Evolutionary conservation across 352 stramenopile species (phyloP).

Genomic region (Phytophthora tubulina): DNA sequence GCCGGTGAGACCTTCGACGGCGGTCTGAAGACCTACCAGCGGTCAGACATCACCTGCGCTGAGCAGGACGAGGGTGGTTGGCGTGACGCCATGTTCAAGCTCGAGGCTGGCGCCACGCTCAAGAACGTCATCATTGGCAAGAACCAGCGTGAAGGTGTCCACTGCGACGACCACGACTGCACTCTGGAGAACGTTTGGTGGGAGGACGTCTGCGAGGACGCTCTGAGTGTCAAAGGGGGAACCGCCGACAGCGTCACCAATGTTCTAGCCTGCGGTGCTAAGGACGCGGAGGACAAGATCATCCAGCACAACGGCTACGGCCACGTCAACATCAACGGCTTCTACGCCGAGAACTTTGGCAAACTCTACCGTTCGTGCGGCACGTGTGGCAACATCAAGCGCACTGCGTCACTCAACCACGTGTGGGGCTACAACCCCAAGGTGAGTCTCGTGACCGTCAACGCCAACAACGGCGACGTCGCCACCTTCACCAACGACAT

Average conservation of each 20-base stretch:
- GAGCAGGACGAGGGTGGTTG: conserved; percentile 39
- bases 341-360: conserved; percentile 47
- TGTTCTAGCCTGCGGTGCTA: conserved; percentile 40
- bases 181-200: conserved; percentile 49
- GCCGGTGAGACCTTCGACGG: conserved; percentile 45
- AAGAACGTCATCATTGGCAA: conserved; percentile 57
- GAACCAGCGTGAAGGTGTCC: conserved; percentile 47
- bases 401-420: conserved; percentile 47
- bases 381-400: conserved; percentile 35
- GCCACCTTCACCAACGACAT: conserved; percentile 44
- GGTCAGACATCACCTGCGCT: conserved; percentile 45
- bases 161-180: conserved; percentile 46
- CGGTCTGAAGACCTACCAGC: conserved; percentile 53
- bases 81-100: conserved; percentile 42
- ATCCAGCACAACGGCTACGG: conserved; percentile 45
- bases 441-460: conserved; percentile 50
- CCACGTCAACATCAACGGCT: not conserved
- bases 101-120: conserved; percentile 46
- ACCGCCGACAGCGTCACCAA: conserved; percentile 40
- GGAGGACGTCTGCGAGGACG: conserved; percentile 54
- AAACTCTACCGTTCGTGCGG: conserved; percentile 7
- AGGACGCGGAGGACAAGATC: conserved; percentile 54
- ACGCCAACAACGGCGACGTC: conserved; percentile 49
- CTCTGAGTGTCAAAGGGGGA: conserved; percentile 49
- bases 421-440: conserved; percentile 49